Evolutionary conservation across 306 rosid species (phyloP), one percentile per base, ranked within the genome.

Genomic region (Canavalia gladiata): DNA sequence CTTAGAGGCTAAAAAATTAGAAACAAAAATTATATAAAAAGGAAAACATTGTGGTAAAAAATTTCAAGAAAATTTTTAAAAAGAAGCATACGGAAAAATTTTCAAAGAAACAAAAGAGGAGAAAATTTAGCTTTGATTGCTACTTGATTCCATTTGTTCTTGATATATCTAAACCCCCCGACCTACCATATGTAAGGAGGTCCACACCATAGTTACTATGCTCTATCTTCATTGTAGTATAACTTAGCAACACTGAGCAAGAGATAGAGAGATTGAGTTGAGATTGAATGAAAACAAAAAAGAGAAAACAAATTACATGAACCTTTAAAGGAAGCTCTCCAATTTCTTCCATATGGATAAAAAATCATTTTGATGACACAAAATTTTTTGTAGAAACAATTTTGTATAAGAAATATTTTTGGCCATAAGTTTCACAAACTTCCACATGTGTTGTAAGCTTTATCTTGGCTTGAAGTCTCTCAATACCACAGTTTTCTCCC

Each of bases 361-460:
- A 59, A 47, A 78, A 74, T 37, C 68, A 81, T 68, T 66, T 56
- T 68, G 72, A 50, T 18, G 13, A 10, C 77, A 79, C 34, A 2
- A 74, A 76, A 62, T 6, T 13, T 39, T 65, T 4, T 41, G 33
- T 9, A 64, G 77, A 73, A 77, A 51, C 7, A 31, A 47, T 52
- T 78, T 82, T 55, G 66, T 3, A 63, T 42, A 39, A 41, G 75
- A 35, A 81, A 66, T 45, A 67, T 70, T 75, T 60, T 80, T 66
- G 64, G 81, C 52, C 82, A 68, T 73, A 31, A 45, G 71, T 79
- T 77, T 50, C 10, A 77, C 35, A 80, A 80, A 37, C 41, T 13
- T 18, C 25, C 43, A 84, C 89, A 78, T 77, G 87, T 63, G 70
- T 81, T 87, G 65, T 8, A 73, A 30, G 52, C 68, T 68, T 52